Conservation (phyloP, 2,329 filamentous ascomycete species). For the Penicillium sp. region DNA sequence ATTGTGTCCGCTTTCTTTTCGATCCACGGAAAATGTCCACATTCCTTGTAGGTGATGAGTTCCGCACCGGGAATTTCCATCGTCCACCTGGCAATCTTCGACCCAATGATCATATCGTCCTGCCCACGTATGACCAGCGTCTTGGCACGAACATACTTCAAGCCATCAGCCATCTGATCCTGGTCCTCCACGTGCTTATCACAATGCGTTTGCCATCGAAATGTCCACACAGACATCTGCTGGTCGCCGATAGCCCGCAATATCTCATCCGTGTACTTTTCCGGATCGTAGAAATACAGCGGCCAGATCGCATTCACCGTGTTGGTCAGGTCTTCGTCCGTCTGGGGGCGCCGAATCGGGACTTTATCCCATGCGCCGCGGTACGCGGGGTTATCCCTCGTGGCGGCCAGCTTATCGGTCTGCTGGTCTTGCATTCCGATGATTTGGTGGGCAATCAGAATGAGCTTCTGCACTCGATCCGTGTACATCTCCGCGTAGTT, state of each 20-base stretch:
- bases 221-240: slow-evolving; percentile 16
- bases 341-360: background rate
- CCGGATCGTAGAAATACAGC: slow-evolving; percentile 28
- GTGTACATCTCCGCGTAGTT: slow-evolving; percentile 30
- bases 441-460: slow-evolving; percentile 27
- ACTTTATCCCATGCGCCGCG: slow-evolving; percentile 9
- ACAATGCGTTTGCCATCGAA: slow-evolving; percentile 9
- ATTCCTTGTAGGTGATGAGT: slow-evolving; percentile 20
- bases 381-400: slow-evolving; percentile 17
- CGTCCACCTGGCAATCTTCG: slow-evolving; percentile 20
- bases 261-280: slow-evolving; percentile 11
- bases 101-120: slow-evolving; percentile 26
- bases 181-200: slow-evolving; percentile 10
- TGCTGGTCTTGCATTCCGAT: slow-evolving; percentile 18
- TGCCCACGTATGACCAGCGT: slow-evolving; percentile 30
- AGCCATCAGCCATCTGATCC: slow-evolving; percentile 20
- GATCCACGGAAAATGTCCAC: slow-evolving; percentile 34
- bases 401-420: slow-evolving; percentile 1
- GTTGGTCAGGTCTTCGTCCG: slow-evolving; percentile 22
- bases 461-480: slow-evolving; percentile 21
- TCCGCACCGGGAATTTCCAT: slow-evolving; percentile 13
- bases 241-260: slow-evolving; percentile 17
- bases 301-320: slow-evolving; percentile 20
- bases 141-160: slow-evolving; percentile 25
- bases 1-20: slow-evolving; percentile 22